Evolutionary conservation across 495 filamentous ascomycete species (phyloP), one percentile per base, ranked within the genome.

Genomic region (Usnea hakonensis): DNA sequence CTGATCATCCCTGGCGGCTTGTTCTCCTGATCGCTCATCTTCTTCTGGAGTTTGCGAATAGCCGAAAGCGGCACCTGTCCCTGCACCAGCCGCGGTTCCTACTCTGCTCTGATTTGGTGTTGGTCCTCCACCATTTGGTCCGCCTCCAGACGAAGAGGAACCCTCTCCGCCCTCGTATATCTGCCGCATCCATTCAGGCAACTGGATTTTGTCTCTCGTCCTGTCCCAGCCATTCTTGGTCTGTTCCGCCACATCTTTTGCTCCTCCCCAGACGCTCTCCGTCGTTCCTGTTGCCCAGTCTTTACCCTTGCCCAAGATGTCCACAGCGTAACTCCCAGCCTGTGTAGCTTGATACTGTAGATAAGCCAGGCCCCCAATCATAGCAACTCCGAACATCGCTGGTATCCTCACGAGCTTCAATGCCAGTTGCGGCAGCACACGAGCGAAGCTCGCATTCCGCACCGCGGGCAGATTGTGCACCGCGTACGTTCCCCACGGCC

Each of bases 331-430:
- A 64, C 85, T 95, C 58, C 91, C 91, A 30, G 91, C 90, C 82
- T 95, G 90, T 90, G 69, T 55, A 64, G 94, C 93, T 76, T 97
- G 95, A 73, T 97, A 97, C 72, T 99, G 94, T 37, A 99, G 69
- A 80, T 96, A 99, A 46, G 90, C 90, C 36, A 94, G 70, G 6
- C 90, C 89, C 9, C 89, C 91, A 71, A 99, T 81, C 75, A 88
- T 89, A 48, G 89, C 86, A 46, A 89, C 91, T 38, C 92, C 94
- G 71, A 95, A 91, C 75, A 96, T 85, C 61, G 95, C 93, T 32
- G 94, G 94, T 55, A 97, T 75, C 56, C 90, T 81, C 43, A 87
- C 79, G 59, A 97, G 87, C 77, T 96, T 99, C 66, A 95, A 67
- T 11, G 92, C 85, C 44, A 99, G 79, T 69, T 90, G 89, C 3